Conservation (phyloP, 1,139 yeast genomes). For the Hyphopichia buzzinii region DNA sequence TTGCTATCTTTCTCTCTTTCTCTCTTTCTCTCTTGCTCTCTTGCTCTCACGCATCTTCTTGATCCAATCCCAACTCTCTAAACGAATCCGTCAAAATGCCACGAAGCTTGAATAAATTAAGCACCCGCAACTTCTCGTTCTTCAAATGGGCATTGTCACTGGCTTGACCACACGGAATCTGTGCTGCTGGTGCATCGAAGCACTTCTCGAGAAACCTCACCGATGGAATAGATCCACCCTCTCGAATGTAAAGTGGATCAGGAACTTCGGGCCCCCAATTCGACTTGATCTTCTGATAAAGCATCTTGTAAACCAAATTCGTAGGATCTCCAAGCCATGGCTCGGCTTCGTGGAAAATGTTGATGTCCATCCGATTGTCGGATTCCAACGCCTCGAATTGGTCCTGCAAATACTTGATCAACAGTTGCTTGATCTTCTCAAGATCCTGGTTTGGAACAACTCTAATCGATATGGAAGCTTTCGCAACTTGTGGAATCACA, state of each 20-base stretch:
- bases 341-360: constrained; percentile 80
- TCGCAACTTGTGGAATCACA: constrained; percentile 80
- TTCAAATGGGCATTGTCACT: constrained; percentile 92
- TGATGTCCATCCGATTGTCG: constrained; percentile 57
- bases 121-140: constrained; percentile 78
- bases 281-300: constrained; percentile 54
- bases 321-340: constrained; percentile 93
- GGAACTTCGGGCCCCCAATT: constrained; percentile 61
- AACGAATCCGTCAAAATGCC: constrained; percentile 59
- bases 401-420: constrained; percentile 45
- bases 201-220: constrained; percentile 79
- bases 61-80: constrained; percentile 29
- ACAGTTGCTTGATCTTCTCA: constrained; percentile 49
- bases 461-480: constrained; percentile 76
- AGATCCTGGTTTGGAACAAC: constrained; percentile 87
- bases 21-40: not conserved
- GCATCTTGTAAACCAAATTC: constrained; percentile 66
- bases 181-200: constrained; percentile 87
- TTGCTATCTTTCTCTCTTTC: not conserved
- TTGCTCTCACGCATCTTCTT: not conserved
- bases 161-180: constrained; percentile 94
- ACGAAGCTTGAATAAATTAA: constrained; percentile 74
- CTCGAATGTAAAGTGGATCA: constrained; percentile 82
- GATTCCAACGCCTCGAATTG: constrained; percentile 42
- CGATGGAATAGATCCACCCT: constrained; percentile 96